phyloP scores from a whole-genome alignment of 257 asterid genomes.

The Capsicum rhomboideum region DNA sequence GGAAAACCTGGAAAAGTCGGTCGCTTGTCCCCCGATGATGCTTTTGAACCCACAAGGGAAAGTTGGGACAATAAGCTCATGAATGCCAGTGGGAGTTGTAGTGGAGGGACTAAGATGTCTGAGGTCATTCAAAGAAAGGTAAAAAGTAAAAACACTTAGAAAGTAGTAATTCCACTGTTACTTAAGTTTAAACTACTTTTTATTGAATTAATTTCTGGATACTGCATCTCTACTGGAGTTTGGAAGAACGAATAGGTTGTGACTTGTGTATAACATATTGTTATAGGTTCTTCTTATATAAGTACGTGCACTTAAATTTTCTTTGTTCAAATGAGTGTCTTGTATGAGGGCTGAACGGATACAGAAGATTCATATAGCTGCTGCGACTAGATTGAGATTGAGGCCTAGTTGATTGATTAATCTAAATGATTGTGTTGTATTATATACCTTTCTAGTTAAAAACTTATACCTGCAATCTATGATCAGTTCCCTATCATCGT shows the following conservation, averaged over 20 bases:
- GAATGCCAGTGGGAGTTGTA: conserved; percentile 40
- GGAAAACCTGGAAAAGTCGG: conserved; percentile 48
- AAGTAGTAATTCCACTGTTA: conserved; percentile 7
- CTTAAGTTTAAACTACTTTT: neutral
- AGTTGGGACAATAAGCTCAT: conserved; percentile 39
- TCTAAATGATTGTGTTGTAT: neutral
- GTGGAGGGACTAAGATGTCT: conserved; percentile 61
- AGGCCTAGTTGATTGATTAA: neutral
- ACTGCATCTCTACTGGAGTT: neutral
- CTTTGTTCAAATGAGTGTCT: neutral
- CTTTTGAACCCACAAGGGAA: conserved; percentile 45
- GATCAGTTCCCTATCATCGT: neutral
- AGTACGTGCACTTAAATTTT: neutral
- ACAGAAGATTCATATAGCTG: neutral
- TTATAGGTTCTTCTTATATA: neutral
- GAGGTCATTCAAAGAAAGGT: conserved; percentile 83
- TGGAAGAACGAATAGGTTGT: neutral
- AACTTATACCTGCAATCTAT: neutral
- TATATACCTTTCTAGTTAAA: neutral
- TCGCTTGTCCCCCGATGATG: conserved; percentile 39
- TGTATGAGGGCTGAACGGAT: neutral
- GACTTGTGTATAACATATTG: neutral
- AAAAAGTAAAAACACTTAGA: conserved; percentile 21
- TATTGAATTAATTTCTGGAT: neutral
- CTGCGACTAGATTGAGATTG: neutral